Evolutionary conservation across 208 protist genomes (phyloP).

Genomic region (Borovskyia barvae): DNA sequence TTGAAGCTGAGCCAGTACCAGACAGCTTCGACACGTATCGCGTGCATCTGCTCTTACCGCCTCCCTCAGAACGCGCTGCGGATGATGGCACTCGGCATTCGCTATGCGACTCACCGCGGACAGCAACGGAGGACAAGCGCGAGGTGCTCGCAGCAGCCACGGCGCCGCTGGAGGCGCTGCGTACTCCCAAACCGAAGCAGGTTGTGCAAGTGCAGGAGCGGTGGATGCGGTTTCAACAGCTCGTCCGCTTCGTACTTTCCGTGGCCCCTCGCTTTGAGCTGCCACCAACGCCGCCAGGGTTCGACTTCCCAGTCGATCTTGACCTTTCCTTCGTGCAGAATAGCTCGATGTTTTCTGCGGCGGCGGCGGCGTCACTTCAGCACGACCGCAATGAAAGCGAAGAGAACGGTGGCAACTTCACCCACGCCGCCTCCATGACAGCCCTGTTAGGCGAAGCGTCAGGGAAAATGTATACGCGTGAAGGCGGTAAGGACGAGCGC

Average conservation of each 20-base stretch:
- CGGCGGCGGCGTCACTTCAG: slow-evolving; percentile 7
- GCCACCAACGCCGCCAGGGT: slow-evolving; percentile 24
- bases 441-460: no score
- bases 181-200: slow-evolving; percentile 20
- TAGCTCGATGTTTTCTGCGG: slow-evolving; percentile 21
- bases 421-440: neutral
- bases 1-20: slow-evolving; percentile 14
- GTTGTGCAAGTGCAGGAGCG: slow-evolving; percentile 31
- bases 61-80: no score
- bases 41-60: slow-evolving; percentile 30
- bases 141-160: slow-evolving; percentile 14
- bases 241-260: slow-evolving; percentile 40
- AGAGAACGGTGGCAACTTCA: no score
- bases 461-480: no score
- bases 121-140: neutral
- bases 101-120: neutral
- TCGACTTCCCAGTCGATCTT: slow-evolving; percentile 22
- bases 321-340: slow-evolving; percentile 33
- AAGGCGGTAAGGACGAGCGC: neutral
- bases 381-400: no score
- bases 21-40: slow-evolving; percentile 35
- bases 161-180: slow-evolving; percentile 12
- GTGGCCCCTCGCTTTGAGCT: slow-evolving; percentile 44
- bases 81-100: no score
- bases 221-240: slow-evolving; percentile 42